Conservation (phyloP, 768 basidiomycete genomes). For the Trichaptum fuscoviolaceum region DNA sequence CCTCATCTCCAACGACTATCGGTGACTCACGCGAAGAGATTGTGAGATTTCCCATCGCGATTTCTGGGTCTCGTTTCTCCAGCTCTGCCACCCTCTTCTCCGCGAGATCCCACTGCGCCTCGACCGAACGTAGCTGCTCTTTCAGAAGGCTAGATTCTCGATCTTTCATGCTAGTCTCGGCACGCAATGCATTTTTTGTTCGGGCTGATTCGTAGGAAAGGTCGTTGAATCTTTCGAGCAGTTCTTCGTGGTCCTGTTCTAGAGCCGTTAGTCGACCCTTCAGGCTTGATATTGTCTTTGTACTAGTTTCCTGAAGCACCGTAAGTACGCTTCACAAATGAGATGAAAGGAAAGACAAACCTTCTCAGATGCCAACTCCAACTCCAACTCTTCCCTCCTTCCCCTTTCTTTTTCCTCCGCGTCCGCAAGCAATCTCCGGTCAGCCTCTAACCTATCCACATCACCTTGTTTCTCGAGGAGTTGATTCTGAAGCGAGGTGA, state of each 20-base stretch:
- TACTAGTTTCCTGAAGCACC: constrained; percentile 37
- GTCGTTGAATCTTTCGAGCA: constrained; percentile 48
- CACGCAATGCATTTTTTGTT: constrained; percentile 38
- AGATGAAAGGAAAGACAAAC: constrained; percentile 32
- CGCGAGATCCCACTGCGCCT: constrained; percentile 10
- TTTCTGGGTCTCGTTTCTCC: constrained; percentile 8
- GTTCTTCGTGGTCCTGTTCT: constrained; percentile 54
- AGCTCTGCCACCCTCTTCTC: constrained; percentile 12
- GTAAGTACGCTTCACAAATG: neutral
- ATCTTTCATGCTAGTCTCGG: constrained; percentile 23
- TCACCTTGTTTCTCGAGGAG: constrained; percentile 57
- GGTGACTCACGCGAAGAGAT: constrained; percentile 41
- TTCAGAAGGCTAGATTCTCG: neutral
- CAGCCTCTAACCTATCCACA: constrained; percentile 64
- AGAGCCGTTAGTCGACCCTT: constrained; percentile 44
- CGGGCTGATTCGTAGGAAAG: constrained; percentile 46
- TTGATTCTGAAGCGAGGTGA: constrained; percentile 61
- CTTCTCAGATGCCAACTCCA: constrained; percentile 51
- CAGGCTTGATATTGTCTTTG: constrained; percentile 47
- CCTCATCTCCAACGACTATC: constrained; percentile 24
- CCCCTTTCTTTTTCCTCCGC: constrained; percentile 63
- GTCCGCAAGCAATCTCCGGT: constrained; percentile 64
- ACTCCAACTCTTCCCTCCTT: constrained; percentile 56
- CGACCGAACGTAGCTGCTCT: constrained; percentile 6
- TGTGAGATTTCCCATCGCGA: constrained; percentile 31